Base-by-base conservation (phyloP, 306 rosid species). In the Quercus bicolor region DNA sequence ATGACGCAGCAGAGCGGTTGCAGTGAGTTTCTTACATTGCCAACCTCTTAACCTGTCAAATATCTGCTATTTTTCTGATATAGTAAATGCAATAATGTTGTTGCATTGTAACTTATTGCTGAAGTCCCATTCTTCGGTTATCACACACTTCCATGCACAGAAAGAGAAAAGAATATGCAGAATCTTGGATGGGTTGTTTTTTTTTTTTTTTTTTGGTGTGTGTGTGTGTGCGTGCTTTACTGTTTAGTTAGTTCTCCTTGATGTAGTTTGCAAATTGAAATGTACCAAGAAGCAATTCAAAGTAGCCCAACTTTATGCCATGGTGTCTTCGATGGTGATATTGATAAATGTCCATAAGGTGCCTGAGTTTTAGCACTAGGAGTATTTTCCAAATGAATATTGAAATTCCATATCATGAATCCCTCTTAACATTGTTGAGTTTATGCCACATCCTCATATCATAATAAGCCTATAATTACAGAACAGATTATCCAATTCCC, bases 1-100 rank as follows among this genome's bases (percentile, higher is more conserved):
- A 95, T 80, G 98, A 91, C 77, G 99, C 99, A 53, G 99, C 99
- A 68, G 98, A 93, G 68, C 92, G 85, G 74, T 86, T 95, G 84
- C 98, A 95, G 99, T 95, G 69, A 82, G 96, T 87, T 86, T 89
- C 84, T 80, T 85, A 65, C 71, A 72, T 62, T 74, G 13, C 74
- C 72, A 75, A 24, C 79, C 48, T 48, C 55, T 24, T 61, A 62
- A 72, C 71, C 74, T 79, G 83, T 80, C 69, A 77, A 68, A 72
- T 73, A 31, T 33, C 53, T 37, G 12, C 28, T 75, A 66, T 21
- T 78, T 70, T n/a, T 61, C 64, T 18, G 37, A 65, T 53, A 56
- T 51, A 62, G 55, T 64, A 76, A 23, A 70, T 68, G 21, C 51
- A 82, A 76, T 72, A 16, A 40, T 12, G 70, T 28, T 40, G 53